Evolutionary conservation across 441 rosid species (phyloP), one percentile per base, ranked within the genome.

Genomic region (Arabidopsis lyrata): DNA sequence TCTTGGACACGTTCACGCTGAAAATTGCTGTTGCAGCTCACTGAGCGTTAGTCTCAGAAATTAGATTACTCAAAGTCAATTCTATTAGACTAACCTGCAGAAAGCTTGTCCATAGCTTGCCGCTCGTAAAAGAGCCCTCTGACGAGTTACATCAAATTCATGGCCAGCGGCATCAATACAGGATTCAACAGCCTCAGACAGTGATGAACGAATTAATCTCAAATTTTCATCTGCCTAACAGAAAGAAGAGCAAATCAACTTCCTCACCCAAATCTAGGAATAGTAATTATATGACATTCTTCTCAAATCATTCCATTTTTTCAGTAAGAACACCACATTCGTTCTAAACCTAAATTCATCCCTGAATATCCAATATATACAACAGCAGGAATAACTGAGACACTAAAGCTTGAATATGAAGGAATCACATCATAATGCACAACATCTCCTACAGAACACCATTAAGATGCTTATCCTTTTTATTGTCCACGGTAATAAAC

Each of bases 81-180:
- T 48, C 59, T 78, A 76, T 53, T 59, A 66, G 32, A 71, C 80
- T 75, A 49, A 96, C 99, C 97, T 91, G 91, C 97, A 93, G 81
- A 96, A 96, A 69, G 98, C 98, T 82, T 96, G 99, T 61, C 99
- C 99, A 80, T 96, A 96, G 83, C 98, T 96, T 59, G 98, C 98
- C 72, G 99, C 97, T 86, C 99, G 86, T 76, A 96, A 73, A 9
- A 96, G 81, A 48, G 88, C 90, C 69, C 84, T 82, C 78, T 89
- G 99, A 64, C 97, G 97, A 52, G 86, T 79, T 77, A 86, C 76
- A 79, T 91, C 90, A 83, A 89, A 96, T 75, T 96, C 99, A 82
- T 96, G 93, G 50, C 98, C 88, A 5, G 97, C 98, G 78, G 98
- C 97, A 88, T 96, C 96, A 70, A 93, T 81, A 78, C 98, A 96